Base-by-base conservation (phyloP, 2,329 filamentous ascomycete genomes). In the Aspergillus amoenus region DNA sequence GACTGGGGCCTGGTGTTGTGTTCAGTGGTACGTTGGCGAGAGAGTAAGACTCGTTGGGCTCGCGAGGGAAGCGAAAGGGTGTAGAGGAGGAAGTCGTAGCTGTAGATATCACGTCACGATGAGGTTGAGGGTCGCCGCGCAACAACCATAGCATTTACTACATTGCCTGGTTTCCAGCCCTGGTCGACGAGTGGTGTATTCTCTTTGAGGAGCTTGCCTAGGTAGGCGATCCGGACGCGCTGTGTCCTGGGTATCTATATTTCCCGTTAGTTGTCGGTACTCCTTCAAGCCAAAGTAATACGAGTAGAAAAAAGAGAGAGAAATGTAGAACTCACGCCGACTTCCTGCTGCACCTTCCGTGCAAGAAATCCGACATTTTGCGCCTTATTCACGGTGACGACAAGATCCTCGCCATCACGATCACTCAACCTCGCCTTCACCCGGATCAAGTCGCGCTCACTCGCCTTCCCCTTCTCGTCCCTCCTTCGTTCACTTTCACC, bases 131-230 rank as follows among this genome's bases (percentile, higher is more conserved):
- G 59, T 42, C 55, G 55, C 6, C 61, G 63, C 5, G 63, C 42
- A 30, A 78, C 87, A 52, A 94, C 84, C 57, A 94, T 79, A 21
- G 88, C 91, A 70, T 93, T 94, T 54, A 96, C 76, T 34, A 94
- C 79, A 68, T 94, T 83, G 37, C 86, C 89, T 59, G 83, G 81
- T 65, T 86, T 84, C 89, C 90, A 96, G 48, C 88, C 89, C 65
- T 94, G 88, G 3, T 82, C 81, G 44, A 79, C 73, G 17, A 96
- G 73, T 1, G 87, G 81, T 18, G 83, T 71, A 53, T 81, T 81
- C 62, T 93, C 90, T 62, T 87, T 86, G 45, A 96, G 81, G 50
- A 93, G 84, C 70, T 87, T 91, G 64, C 93, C 93, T 73, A 94
- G 82, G 71, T 96, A 95, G 18, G 86, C 87, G 58, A 96, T 83